phyloP scores from a whole-genome alignment of 2,329 filamentous ascomycete species.

The Alternaria brassicae region DNA sequence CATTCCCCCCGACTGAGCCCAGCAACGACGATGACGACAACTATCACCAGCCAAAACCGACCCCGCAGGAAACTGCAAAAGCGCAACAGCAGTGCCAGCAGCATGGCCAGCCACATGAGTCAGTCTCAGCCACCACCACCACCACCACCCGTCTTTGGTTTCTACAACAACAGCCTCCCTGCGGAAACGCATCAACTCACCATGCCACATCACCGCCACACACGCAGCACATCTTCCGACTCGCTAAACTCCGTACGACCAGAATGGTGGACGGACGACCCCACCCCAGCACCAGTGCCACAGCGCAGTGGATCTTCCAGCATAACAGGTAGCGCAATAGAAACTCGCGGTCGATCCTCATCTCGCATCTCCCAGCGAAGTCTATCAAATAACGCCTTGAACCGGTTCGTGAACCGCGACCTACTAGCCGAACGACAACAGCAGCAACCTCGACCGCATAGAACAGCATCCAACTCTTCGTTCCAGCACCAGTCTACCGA shows the following conservation, averaged over 20 bases:
- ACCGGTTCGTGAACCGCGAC: conserved; percentile 5
- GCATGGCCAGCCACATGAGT: conserved; percentile 1
- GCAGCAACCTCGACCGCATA: background rate
- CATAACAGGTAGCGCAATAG: background rate
- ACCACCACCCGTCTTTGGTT: background rate
- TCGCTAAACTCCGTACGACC: conserved; percentile 1
- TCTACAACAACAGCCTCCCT: background rate
- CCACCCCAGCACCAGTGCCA: conserved; percentile 4
- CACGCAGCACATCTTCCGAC: conserved; percentile 5
- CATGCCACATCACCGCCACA: conserved; percentile 1
- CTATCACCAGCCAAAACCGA: background rate
- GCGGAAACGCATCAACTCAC: background rate
- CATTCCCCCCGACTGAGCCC: conserved; percentile 1
- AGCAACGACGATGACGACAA: conserved; percentile 17
- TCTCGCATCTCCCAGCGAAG: background rate
- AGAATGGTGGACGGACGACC: conserved; percentile 12
- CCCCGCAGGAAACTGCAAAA: conserved; percentile 13
- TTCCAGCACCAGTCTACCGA: background rate
- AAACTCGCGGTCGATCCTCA: background rate
- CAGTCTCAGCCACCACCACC: background rate
- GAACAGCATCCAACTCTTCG: background rate
- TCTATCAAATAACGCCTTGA: background rate
- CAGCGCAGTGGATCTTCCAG: conserved; percentile 1
- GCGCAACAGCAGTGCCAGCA: conserved; percentile 12
- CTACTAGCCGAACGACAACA: background rate